Conservation (phyloP, 2,329 filamentous ascomycete species). For the Aspergillus hiratsukae region DNA sequence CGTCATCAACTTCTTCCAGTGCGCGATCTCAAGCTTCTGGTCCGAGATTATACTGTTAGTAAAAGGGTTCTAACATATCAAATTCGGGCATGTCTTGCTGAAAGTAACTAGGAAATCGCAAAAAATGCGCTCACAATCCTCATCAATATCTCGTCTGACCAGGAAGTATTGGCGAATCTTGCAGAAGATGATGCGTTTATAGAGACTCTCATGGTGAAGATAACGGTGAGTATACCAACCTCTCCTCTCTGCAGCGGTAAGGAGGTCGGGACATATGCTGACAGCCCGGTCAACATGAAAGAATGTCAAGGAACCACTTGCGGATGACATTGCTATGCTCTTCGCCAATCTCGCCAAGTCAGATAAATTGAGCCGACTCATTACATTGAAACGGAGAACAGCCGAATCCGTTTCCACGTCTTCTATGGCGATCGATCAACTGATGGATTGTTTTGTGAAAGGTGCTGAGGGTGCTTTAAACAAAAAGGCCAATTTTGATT, state of each 20-base stretch:
- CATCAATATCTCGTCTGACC: slow-evolving; percentile 84
- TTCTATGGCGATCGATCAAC: slow-evolving; percentile 74
- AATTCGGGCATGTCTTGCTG: not conserved
- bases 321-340: slow-evolving; percentile 83
- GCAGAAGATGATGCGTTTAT: slow-evolving; percentile 78
- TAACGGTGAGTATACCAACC: slow-evolving; percentile 64
- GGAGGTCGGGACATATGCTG: slow-evolving; percentile 1
- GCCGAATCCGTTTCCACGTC: slow-evolving; percentile 70
- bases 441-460: slow-evolving; percentile 95
- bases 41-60: slow-evolving; percentile 75
- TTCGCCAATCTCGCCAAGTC: slow-evolving; percentile 87
- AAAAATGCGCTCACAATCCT: slow-evolving; percentile 74
- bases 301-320: slow-evolving; percentile 65
- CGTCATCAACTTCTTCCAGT: slow-evolving; percentile 70
- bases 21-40: slow-evolving; percentile 79
- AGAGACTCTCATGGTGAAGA: slow-evolving; percentile 64
- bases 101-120: slow-evolving; percentile 65
- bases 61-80: not conserved
- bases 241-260: not conserved
- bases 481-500: slow-evolving; percentile 80
- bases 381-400: slow-evolving; percentile 62
- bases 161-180: slow-evolving; percentile 67
- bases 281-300: slow-evolving; percentile 12
- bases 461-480: slow-evolving; percentile 80
- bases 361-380: slow-evolving; percentile 64